A percentile compares a stretch with the other conserved stretches of the same genome.
Conservation (phyloP, 306 rosid genomes). For the Chamaecrista fasciculata region DNA sequence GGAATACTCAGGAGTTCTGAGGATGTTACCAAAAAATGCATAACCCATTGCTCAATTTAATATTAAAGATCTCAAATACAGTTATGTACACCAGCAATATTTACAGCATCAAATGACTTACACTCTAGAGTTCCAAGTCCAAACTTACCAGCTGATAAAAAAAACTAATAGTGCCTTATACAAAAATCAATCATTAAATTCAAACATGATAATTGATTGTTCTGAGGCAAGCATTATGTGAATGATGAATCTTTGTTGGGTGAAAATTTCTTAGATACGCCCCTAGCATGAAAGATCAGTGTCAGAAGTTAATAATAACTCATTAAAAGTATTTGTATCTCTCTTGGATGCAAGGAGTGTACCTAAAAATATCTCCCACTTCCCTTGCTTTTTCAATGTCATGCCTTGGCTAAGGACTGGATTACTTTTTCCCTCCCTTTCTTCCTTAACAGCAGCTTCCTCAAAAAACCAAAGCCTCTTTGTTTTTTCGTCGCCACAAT, state of each 20-base stretch:
- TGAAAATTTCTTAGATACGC: neutral
- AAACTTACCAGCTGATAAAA: slow-evolving; percentile 25
- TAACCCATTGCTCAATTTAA: neutral
- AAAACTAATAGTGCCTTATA: slow-evolving; percentile 4
- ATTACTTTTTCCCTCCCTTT: slow-evolving; percentile 45
- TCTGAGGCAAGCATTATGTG: neutral
- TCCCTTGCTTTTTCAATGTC: neutral
- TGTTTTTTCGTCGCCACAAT: slow-evolving; percentile 50
- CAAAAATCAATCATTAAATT: slow-evolving; percentile 5
- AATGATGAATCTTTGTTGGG: neutral
- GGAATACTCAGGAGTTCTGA: neutral
- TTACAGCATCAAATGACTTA: slow-evolving; percentile 29
- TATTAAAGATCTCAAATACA: slow-evolving; percentile 29
- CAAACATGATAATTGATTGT: slow-evolving; percentile 4
- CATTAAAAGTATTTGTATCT: neutral
- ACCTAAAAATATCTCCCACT: neutral
- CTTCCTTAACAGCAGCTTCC: slow-evolving; percentile 57
- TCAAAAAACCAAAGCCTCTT: slow-evolving; percentile 61
- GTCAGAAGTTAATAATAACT: neutral
- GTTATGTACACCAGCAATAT: slow-evolving; percentile 37
- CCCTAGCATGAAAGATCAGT: neutral
- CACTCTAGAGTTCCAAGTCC: slow-evolving; percentile 1
- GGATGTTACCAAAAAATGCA: neutral
- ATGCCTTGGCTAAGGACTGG: slow-evolving; percentile 3
- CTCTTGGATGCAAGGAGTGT: neutral